Percentiles rank a stretch among this genome's conserved stretches.
These are phyloP conservation scores for Penicillium parvum DNA, from an alignment of 495 filamentous ascomycete species.

Conservation along the genomic window DNA sequence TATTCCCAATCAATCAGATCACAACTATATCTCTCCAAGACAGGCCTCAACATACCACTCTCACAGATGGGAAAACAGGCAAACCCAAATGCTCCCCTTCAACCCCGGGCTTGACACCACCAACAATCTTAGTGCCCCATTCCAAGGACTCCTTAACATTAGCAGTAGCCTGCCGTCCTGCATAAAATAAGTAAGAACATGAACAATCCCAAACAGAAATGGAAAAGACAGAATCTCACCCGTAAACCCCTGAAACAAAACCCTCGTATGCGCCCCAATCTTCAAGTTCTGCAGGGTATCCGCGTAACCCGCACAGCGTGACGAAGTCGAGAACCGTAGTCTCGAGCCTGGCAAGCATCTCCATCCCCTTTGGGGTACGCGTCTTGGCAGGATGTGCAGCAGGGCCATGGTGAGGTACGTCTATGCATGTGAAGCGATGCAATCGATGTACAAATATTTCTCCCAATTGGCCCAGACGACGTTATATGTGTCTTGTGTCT, in stretches of 20 bases:
- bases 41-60: constrained; percentile 41
- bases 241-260: constrained; percentile 89
- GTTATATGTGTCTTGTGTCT: not conserved
- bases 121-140: constrained; percentile 86
- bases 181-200: constrained; percentile 8
- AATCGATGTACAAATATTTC: not conserved
- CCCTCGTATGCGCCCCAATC: constrained; percentile 71
- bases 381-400: constrained; percentile 16
- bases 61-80: constrained; percentile 71
- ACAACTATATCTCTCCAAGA: not conserved
- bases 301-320: constrained; percentile 38
- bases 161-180: constrained; percentile 60
- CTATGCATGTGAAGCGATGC: not conserved
- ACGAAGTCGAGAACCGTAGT: constrained; percentile 39
- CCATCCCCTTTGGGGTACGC: constrained; percentile 12
- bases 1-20: not conserved
- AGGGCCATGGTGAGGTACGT: constrained; percentile 12
- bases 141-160: constrained; percentile 78
- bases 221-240: constrained; percentile 38
- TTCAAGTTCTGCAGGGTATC: constrained; percentile 73
- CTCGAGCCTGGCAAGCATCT: constrained; percentile 3
- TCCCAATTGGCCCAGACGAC: constrained; percentile 1
- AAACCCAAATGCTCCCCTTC: constrained; percentile 75
- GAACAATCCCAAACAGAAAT: not conserved
- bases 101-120: constrained; percentile 76